Conservation (phyloP, 495 filamentous ascomycete genomes). For the Podospora didyma region DNA sequence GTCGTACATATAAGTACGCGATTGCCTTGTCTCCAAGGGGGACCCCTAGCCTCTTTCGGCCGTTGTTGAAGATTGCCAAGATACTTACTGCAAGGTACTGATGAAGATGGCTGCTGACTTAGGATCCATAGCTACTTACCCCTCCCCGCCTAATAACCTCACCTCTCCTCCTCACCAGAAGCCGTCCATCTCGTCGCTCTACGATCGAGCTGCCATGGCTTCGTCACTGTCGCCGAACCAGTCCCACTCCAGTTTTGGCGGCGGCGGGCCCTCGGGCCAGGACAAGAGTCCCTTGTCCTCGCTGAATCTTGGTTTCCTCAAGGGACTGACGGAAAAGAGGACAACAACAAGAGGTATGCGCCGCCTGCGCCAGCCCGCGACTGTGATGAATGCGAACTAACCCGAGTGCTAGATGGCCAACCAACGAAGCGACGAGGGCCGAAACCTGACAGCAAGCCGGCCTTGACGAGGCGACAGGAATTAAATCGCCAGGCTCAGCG, state of each 20-base stretch:
- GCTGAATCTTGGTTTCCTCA: slow-evolving; percentile 55
- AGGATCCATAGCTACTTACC: slow-evolving; percentile 32
- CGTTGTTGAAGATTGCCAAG: background rate
- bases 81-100: background rate
- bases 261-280: slow-evolving; percentile 22
- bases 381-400: background rate
- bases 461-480: slow-evolving; percentile 88
- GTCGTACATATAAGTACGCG: too few species aligned
- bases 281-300: slow-evolving; percentile 51
- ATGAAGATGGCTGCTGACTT: slow-evolving; percentile 25
- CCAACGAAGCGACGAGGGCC: slow-evolving; percentile 86
- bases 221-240: slow-evolving; percentile 38
- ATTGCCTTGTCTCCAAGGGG: too few species aligned
- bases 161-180: slow-evolving; percentile 31
- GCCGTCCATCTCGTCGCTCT: slow-evolving; percentile 29
- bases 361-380: background rate
- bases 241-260: slow-evolving; percentile 27
- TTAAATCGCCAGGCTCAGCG: slow-evolving; percentile 94
- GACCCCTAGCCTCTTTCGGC: background rate
- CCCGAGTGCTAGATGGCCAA: slow-evolving; percentile 63
- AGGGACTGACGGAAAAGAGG: slow-evolving; percentile 58
- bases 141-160: slow-evolving; percentile 35
- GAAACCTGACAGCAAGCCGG: slow-evolving; percentile 95
- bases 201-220: slow-evolving; percentile 37
- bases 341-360: slow-evolving; percentile 38